These are phyloP conservation scores for Quillaja saponaria DNA, from an alignment of 306 rosid species.

Conservation along the genomic window DNA sequence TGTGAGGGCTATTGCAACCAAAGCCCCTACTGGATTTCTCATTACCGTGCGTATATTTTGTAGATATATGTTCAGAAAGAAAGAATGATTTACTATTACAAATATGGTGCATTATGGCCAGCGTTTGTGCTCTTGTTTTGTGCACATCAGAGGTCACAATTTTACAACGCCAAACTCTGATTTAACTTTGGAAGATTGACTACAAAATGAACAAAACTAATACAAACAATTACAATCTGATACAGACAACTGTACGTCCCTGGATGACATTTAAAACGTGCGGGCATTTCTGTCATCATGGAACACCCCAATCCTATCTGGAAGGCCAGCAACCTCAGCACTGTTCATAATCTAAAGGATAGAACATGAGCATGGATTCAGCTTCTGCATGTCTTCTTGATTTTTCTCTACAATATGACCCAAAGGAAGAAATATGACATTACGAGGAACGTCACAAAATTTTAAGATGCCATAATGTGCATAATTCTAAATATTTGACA, in stretches of 20 bases:
- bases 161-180: conserved; percentile 30
- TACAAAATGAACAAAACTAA: conserved; percentile 29
- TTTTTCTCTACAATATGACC: conserved; percentile 46
- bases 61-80: no score
- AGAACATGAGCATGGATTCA: conserved; percentile 63
- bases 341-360: conserved; percentile 52
- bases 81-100: no score
- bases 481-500: no score
- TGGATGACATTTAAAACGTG: conserved; percentile 22
- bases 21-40: no score
- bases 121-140: background rate
- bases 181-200: conserved; percentile 34
- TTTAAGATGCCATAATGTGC: no score
- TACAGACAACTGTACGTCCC: conserved; percentile 21
- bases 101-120: background rate
- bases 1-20: no score
- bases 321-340: conserved; percentile 21
- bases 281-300: conserved; percentile 29
- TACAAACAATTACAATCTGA: conserved; percentile 25
- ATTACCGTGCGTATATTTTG: no score
- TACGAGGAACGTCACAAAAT: no score
- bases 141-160: background rate
- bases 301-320: conserved; percentile 28
- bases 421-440: background rate
- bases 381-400: conserved; percentile 44